Base-by-base conservation (phyloP, 345 rosid species). In the Heritiera littoralis region DNA sequence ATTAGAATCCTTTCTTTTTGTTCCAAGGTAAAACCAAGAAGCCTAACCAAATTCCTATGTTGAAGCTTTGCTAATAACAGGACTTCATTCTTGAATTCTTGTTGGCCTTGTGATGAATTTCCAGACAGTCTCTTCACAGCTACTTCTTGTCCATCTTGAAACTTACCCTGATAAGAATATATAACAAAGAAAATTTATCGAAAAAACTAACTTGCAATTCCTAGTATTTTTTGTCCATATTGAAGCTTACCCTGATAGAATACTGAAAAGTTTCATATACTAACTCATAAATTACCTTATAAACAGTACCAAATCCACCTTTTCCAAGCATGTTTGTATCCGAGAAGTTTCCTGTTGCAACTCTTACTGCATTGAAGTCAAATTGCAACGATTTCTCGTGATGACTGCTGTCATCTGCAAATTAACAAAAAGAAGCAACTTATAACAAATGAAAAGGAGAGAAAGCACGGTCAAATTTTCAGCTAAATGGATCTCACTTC, bases 21-120 rank as follows among this genome's bases (percentile, higher is more conserved):
- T 43, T 64, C 72, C 59, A 64, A 49, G 79, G 73, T 32, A 40
- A 77, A 66, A 49, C 72, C 79, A 14, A 51, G 40, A 41, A 77
- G 79, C 79, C 73, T 66, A 18, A 77, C 72, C 79, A 77, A 52
- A 66, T 77, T 77, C 49, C 73, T 77, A 35, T 77, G 79, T 65
- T 77, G 79, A 54, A 66, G 79, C 59, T 55, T 66, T 32, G 73
- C 72, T 64, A 65, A 65, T 77, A 77, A 15, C 73, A 66, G 3
- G n/a, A 77, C 72, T 77, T 77, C 79, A 14, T 77, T 77, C 73
- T 77, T 65, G 45, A 66, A 77, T 77, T 77, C 73, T 35, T n/a
- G 48, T 10, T 52, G 64, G 14, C 73, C 74, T 77, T 77, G 79
- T 40, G 40, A 5, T 0, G 79, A 77, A 40, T 52, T 65, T 52